phyloP scores from a whole-genome alignment of 192 early-diverging fungal genomes.

The Linderina pennispora region DNA sequence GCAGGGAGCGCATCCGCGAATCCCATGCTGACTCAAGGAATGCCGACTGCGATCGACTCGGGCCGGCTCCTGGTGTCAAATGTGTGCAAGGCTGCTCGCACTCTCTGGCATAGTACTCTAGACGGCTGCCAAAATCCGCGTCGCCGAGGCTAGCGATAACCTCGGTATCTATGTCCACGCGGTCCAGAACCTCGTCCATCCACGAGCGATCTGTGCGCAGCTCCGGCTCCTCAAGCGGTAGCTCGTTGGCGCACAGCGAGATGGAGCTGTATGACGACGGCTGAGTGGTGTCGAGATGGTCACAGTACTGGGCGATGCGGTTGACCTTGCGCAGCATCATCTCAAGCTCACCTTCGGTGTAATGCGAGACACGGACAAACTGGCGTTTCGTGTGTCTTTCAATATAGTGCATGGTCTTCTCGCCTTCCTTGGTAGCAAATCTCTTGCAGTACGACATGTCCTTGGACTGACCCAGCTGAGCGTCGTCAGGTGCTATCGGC shows the following conservation, averaged over 20 bases:
- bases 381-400: slow-evolving; percentile 21
- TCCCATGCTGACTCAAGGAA: slow-evolving; percentile 22
- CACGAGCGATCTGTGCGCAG: slow-evolving; percentile 15
- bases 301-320: slow-evolving; percentile 26
- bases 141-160: slow-evolving; percentile 30
- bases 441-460: slow-evolving; percentile 20
- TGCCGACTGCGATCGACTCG: slow-evolving; percentile 12
- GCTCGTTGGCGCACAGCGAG: slow-evolving; percentile 32
- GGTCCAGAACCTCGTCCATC: slow-evolving; percentile 14
- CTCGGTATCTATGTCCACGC: slow-evolving; percentile 18
- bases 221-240: slow-evolving; percentile 2
- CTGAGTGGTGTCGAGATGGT: slow-evolving; percentile 22
- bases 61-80: slow-evolving; percentile 6
- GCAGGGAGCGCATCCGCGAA: slow-evolving; percentile 3
- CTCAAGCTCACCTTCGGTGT: slow-evolving; percentile 23
- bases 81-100: slow-evolving; percentile 4
- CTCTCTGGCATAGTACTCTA: no score
- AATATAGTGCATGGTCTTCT: slow-evolving; percentile 5
- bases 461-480: background rate
- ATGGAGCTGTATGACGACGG: slow-evolving; percentile 26
- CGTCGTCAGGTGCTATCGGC: background rate
- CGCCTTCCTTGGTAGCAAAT: slow-evolving; percentile 3
- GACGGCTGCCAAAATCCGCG: slow-evolving; percentile 16
- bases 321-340: slow-evolving; percentile 36
- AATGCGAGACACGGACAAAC: slow-evolving; percentile 31